Evolutionary conservation across 1,139 yeast species (phyloP).

Genomic region (Magnusiomyces tetraspermus): DNA sequence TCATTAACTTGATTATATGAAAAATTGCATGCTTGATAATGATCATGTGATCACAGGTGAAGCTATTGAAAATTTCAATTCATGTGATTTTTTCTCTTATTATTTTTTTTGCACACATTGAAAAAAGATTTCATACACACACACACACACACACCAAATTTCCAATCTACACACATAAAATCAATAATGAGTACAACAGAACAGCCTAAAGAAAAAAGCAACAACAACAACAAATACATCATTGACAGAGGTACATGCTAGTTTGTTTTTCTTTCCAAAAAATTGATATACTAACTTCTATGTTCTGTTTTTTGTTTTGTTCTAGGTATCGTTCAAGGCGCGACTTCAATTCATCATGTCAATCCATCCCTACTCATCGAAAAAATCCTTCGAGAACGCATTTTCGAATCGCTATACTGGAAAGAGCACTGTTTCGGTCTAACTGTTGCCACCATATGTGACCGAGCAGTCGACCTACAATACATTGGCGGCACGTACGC

Average conservation of each 20-base stretch:
- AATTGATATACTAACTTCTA: not conserved
- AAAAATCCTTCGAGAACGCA: constrained; percentile 58
- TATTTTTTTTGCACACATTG: too few relatives aligned
- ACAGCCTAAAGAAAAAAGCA: not conserved
- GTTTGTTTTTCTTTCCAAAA: not conserved
- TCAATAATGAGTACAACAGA: not conserved
- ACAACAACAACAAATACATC: not conserved
- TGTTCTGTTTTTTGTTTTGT: constrained; percentile 19
- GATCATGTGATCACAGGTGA: too few relatives aligned
- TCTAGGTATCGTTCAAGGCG: constrained; percentile 31
- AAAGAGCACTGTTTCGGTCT: constrained; percentile 53
- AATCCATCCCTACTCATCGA: constrained; percentile 53
- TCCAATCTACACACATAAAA: too few relatives aligned
- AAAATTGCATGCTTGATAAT: too few relatives aligned
- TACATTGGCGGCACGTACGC: constrained; percentile 43
- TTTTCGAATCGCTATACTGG: constrained; percentile 61
- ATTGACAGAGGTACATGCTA: not conserved
- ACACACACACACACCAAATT: too few relatives aligned
- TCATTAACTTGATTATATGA: too few relatives aligned
- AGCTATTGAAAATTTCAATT: too few relatives aligned
- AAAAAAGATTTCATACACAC: too few relatives aligned
- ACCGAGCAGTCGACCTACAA: constrained; percentile 36
- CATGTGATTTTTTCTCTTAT: too few relatives aligned
- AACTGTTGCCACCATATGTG: constrained; percentile 44
- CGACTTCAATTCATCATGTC: constrained; percentile 33